Evolutionary conservation across 164 flowering plant species (phyloP), one percentile per base, ranked within the genome.

Genomic region (Piper betle): DNA sequence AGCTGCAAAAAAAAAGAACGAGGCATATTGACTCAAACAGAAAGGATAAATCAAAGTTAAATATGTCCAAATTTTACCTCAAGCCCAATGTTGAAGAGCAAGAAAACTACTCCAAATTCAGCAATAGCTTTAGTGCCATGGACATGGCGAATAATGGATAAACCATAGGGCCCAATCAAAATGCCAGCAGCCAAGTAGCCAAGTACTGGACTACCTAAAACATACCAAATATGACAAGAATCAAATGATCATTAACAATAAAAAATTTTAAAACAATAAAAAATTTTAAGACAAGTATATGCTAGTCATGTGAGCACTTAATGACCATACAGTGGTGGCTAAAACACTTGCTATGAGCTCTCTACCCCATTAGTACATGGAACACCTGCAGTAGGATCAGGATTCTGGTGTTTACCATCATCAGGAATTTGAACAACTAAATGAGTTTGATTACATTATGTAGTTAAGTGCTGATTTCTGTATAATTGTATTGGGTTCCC

Each of bases 131-230:
- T 94, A 43, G 99, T 91, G 40, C 84, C 99, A 78, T 94, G 99
- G 53, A 94, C 99, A 75, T 94, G 79, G 55, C 91, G 96, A 61
- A 94, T 94, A 53, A 94, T 91, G 39, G 97, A 94, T 69, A 91
- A 85, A 60, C 99, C 99, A 77, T 94, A 94, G 52, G 99, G 99
- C 70, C 97, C 99, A 73, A 94, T 94, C 77, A 94, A 79, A 69
- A 94, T 91, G 64, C 99, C 99, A 79, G 97, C 99, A 79, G 97
- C 85, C 76, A 94, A 75, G 72, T 94, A 94, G 53, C 97, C 99
- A 66, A 91, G 93, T 64, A 94, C 99, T 69, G 99, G 99, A 77
- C 99, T 94, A 53, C 99, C 99, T 94, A 76, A 37, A 55, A 80
- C 38, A 46, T 15, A 46, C 50, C 9, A 46, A 46, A 46, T 10